Base-by-base conservation (phyloP, 1,139 yeast species). In the Yamadazyma blattariae region DNA sequence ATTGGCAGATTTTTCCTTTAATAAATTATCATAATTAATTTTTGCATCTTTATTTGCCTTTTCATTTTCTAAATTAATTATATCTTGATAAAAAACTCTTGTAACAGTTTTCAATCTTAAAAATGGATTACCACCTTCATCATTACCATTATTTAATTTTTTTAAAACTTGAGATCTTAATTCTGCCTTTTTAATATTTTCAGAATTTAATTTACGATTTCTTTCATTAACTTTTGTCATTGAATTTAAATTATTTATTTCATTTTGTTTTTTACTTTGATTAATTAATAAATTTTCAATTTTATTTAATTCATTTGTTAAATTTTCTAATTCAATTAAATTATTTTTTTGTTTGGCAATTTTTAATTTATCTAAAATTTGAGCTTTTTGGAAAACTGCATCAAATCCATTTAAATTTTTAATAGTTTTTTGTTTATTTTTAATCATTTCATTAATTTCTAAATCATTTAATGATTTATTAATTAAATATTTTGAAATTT, bases 21-120 rank as follows among this genome's bases (percentile, higher is more conserved):
- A 45, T 46, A 59, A 44, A 24, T 51, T 53, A 33, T 63, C 63
- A 39, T 61, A 61, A 39, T 67, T 65, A 36, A 48, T 42, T 40
- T 61, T 56, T 5, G 72, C 72, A 44, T 67, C 71, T 18, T 57
- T 56, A 32, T 66, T 47, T 2, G 76, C 76, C 54, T 61, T 65
- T 43, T 66, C 70, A 47, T 70, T 70, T 38, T 70, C 75, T 37
- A 61, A 59, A 36, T 67, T 66, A 22, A 65, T 63, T 39, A 70
- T 54, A 41, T 68, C 74, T 44, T 70, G 72, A 50, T 90, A 89
- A 59, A 88, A 90, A 42, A 88, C 81, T 52, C 86, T 77, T 1
- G 97, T 86, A 41, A 79, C 82, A 0, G 97, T 90, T 56, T 88
- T 83, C 52, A 92, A 74, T 57, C 97, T 77, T 44, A 88, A 80